Percentiles rank a stretch among this genome's conserved stretches.
Evolutionary conservation across 2,329 filamentous ascomycete species (phyloP).

Genomic region (Byssothecium circinans): DNA sequence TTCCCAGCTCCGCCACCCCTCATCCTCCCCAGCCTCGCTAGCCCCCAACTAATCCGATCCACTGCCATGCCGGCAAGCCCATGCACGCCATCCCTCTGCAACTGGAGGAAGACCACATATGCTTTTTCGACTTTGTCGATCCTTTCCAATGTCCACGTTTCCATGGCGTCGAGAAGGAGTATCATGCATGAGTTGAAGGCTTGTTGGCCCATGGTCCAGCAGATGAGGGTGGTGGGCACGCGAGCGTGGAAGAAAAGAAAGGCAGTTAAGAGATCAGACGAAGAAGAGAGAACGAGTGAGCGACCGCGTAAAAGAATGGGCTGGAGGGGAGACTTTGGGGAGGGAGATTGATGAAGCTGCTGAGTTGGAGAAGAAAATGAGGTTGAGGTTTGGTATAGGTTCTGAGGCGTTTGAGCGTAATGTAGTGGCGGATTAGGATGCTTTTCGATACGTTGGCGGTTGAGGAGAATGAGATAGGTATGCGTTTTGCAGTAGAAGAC

Average conservation of each 20-base stretch:
- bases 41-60: slow-evolving; percentile 40
- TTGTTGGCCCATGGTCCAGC: slow-evolving; percentile 54
- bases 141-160: slow-evolving; percentile 43
- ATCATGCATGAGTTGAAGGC: slow-evolving; percentile 56
- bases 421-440: slow-evolving; percentile 1
- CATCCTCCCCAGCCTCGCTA: slow-evolving; percentile 23
- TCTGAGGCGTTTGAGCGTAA: slow-evolving; percentile 1
- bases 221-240: slow-evolving; percentile 48
- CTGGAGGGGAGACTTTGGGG: slow-evolving; percentile 12
- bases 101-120: slow-evolving; percentile 47
- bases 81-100: slow-evolving; percentile 49
- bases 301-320: slow-evolving; percentile 41
- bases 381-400: slow-evolving; percentile 2
- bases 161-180: slow-evolving; percentile 50
- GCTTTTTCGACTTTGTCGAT: slow-evolving; percentile 46
- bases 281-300: slow-evolving; percentile 47
- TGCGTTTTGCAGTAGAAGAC: slow-evolving; percentile 53
- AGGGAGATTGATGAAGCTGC: slow-evolving; percentile 9
- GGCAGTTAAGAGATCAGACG: slow-evolving; percentile 45
- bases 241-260: slow-evolving; percentile 52
- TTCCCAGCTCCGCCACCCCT: background rate
- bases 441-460: slow-evolving; percentile 49
- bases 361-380: slow-evolving; percentile 10
- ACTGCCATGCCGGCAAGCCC: slow-evolving; percentile 51
- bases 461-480: slow-evolving; percentile 53